Base-by-base conservation (phyloP, 768 basidiomycete species). In the Paxillus rubicundulus region DNA sequence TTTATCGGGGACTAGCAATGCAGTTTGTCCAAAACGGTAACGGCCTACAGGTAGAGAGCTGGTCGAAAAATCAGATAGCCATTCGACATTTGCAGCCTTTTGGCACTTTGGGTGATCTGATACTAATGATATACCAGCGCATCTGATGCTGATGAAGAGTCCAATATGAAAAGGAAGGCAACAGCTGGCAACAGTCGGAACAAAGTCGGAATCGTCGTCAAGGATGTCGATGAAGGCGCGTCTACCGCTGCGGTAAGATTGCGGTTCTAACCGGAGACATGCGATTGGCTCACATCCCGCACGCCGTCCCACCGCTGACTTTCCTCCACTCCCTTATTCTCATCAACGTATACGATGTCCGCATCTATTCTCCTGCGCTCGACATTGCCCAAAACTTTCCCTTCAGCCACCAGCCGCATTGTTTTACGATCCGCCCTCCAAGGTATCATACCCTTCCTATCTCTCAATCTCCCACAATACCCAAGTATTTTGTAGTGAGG, bases 351-450 rank as follows among this genome's bases (percentile, higher is more conserved):
- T 18, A 65, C 69, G 62, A 84, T 84, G 82, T 75, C 82, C 56
- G 69, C 74, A 54, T 72, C 74, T 48, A 71, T 77, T 58, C 61
- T 80, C 43, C 69, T 82, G 44, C 79, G 77, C 52, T 78, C 80
- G 28, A 72, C 77, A 5, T 57, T 82, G 18, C 72, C 76, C 46
- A 76, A 70, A 53, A 72, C 76, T 13, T 65, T 81, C 41, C 62
- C 72, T 40, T 60, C 67, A 24, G 56, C 67, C 6, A 40, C 70
- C 18, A 72, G 71, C 24, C 77, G 78, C 53, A 67, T 74, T 47
- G 69, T 71, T 8, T 58, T 74, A 24, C 67, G 72, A 20, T 71
- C 77, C 17, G 67, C 71, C 36, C 52, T 74, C 13, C 76, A 77
- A 70, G 72, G 81, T 79, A 42, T 27, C 24, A 24, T 6, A 50